Evolutionary conservation across 441 rosid species (phyloP).

Genomic region (Corymbia citriodora): DNA sequence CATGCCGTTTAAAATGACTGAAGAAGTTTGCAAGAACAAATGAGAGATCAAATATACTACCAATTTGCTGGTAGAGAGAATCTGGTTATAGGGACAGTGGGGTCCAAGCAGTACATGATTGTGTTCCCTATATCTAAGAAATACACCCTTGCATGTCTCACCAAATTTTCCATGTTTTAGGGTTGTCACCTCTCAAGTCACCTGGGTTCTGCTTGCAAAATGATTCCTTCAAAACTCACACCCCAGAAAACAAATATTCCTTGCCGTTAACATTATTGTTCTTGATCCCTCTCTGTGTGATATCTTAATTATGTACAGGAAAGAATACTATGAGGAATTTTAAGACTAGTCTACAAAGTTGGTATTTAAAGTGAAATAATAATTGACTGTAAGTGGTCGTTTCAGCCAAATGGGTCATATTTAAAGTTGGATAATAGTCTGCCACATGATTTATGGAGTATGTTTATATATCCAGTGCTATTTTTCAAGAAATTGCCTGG

Average conservation of each 20-base stretch:
- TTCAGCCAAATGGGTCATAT: neutral
- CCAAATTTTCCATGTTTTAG: neutral
- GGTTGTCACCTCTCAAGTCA: neutral
- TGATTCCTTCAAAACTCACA: neutral
- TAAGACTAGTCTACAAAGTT: neutral
- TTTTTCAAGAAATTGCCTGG: neutral
- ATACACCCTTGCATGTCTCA: conserved; percentile 3
- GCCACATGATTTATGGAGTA: neutral
- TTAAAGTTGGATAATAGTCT: neutral
- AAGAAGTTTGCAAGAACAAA: neutral
- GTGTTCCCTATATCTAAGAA: conserved; percentile 10
- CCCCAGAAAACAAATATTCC: neutral
- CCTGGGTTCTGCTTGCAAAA: neutral
- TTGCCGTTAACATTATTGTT: neutral
- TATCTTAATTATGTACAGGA: neutral
- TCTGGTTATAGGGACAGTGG: neutral
- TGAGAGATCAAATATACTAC: neutral
- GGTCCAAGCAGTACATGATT: conserved; percentile 24
- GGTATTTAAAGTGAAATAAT: neutral
- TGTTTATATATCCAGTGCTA: neutral
- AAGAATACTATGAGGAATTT: neutral
- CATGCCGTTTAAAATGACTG: neutral
- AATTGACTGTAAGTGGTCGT: neutral
- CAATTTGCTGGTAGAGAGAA: neutral
- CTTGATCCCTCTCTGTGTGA: neutral